Conservation (phyloP, 345 rosid genomes). For the Linum tenue region DNA sequence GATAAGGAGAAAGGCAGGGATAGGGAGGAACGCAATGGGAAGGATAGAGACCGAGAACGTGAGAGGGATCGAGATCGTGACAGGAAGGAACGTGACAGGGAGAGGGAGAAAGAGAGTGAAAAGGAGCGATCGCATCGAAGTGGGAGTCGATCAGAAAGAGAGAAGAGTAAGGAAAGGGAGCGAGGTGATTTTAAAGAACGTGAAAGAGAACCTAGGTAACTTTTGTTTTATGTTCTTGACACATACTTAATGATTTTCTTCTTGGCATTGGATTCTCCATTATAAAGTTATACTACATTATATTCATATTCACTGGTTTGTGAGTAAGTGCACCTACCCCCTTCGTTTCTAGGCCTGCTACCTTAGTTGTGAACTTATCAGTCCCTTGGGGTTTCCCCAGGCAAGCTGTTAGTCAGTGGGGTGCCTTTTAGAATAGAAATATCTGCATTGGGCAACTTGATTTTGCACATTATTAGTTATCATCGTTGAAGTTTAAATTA, state of each 20-base stretch:
- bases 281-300: not conserved
- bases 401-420: not conserved
- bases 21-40: slow-evolving; percentile 22
- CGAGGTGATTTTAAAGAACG: slow-evolving; percentile 42
- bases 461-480: not conserved
- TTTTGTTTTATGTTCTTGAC: not conserved
- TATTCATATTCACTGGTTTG: not conserved
- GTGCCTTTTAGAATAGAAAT: not conserved
- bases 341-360: not conserved
- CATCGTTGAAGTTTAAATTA: not conserved
- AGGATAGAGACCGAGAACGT: slow-evolving; percentile 23
- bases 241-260: not conserved
- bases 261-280: not conserved
- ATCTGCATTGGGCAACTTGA: not conserved
- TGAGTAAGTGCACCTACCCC: not conserved
- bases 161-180: slow-evolving; percentile 30
- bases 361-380: not conserved
- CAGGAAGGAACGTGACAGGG: slow-evolving; percentile 20
- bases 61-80: slow-evolving; percentile 36
- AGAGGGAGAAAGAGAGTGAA: slow-evolving; percentile 33
- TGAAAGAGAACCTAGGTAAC: slow-evolving; percentile 66
- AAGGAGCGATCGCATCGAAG: slow-evolving; percentile 41
- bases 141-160: slow-evolving; percentile 49
- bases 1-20: slow-evolving; percentile 52
- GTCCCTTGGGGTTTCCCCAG: not conserved